Conservation (phyloP, 2,329 filamentous ascomycete species). For the Penicillium verrucosum region DNA sequence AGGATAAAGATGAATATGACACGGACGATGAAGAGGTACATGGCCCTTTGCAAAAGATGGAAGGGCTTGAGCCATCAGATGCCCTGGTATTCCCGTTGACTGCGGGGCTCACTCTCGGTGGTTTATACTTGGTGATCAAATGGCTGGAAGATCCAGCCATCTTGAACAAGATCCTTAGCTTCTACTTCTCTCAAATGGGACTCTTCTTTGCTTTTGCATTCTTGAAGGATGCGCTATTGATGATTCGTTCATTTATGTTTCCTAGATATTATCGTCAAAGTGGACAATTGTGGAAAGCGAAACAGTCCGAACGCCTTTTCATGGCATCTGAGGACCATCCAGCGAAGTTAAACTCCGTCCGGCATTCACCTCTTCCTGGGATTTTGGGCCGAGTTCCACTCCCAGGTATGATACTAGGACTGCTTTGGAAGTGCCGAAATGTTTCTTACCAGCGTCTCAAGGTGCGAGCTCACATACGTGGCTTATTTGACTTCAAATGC, state of each 20-base stretch:
- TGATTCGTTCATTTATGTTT: conserved; percentile 66
- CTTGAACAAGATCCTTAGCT: conserved; percentile 76
- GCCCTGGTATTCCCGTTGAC: conserved; percentile 80
- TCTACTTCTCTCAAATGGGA: conserved; percentile 78
- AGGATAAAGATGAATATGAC: conserved; percentile 25
- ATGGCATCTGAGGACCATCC: conserved; percentile 13
- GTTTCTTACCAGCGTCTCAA: conserved; percentile 51
- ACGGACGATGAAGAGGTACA: conserved; percentile 51
- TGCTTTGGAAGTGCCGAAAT: conserved; percentile 51
- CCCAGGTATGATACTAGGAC: conserved; percentile 29
- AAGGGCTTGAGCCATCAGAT: conserved; percentile 70
- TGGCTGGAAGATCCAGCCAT: conserved; percentile 78
- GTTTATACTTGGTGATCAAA: conserved; percentile 84
- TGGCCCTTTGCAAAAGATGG: conserved; percentile 57
- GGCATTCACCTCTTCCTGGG: conserved; percentile 52
- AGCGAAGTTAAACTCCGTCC: conserved; percentile 18
- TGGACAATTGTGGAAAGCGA: conserved; percentile 50
- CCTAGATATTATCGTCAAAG: conserved; percentile 63
- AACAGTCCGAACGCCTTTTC: conserved; percentile 34
- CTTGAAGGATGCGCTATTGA: conserved; percentile 66
- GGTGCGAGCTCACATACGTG: conserved; percentile 54
- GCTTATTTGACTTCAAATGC: conserved; percentile 44
- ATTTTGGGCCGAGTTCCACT: conserved; percentile 49
- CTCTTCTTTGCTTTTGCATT: conserved; percentile 73
- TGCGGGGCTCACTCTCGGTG: conserved; percentile 67